Percentiles rank a stretch among this genome's conserved stretches.
These are phyloP conservation scores for Colletotrichum endophyticum DNA, from an alignment of 2,329 filamentous ascomycete species.

Conservation along the genomic window DNA sequence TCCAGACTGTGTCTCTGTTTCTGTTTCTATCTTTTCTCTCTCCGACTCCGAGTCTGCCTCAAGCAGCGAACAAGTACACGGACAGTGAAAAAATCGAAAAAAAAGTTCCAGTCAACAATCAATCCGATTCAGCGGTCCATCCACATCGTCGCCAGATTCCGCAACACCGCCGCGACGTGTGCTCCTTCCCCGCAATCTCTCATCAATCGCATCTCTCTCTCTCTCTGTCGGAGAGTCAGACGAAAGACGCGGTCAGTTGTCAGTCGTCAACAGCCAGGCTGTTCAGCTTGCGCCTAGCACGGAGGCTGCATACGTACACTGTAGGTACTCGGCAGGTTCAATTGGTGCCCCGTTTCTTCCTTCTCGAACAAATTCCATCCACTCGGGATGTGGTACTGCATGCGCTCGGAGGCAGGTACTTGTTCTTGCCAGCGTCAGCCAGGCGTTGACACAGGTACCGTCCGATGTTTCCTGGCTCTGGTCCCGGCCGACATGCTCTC, in stretches of 20 bases:
- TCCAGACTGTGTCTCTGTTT: neutral
- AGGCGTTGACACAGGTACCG: neutral
- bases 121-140: conserved; percentile 2
- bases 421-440: neutral
- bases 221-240: neutral
- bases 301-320: neutral
- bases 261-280: neutral
- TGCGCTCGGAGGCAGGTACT: neutral
- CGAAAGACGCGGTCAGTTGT: neutral
- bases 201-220: neutral
- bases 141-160: neutral
- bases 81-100: neutral
- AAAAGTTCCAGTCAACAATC: neutral
- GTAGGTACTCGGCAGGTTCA: neutral
- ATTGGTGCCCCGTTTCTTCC: conserved; percentile 13
- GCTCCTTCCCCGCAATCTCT: conserved; percentile 13
- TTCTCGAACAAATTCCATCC: conserved; percentile 13
- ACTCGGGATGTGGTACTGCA: neutral
- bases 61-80: neutral
- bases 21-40: neutral
- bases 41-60: neutral
- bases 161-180: neutral
- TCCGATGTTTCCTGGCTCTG: conserved; percentile 2
- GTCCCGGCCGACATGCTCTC: neutral
- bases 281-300: neutral